Evolutionary conservation across 2,329 filamentous ascomycete species (phyloP).

Genomic region (Dactylellina parvicollis): DNA sequence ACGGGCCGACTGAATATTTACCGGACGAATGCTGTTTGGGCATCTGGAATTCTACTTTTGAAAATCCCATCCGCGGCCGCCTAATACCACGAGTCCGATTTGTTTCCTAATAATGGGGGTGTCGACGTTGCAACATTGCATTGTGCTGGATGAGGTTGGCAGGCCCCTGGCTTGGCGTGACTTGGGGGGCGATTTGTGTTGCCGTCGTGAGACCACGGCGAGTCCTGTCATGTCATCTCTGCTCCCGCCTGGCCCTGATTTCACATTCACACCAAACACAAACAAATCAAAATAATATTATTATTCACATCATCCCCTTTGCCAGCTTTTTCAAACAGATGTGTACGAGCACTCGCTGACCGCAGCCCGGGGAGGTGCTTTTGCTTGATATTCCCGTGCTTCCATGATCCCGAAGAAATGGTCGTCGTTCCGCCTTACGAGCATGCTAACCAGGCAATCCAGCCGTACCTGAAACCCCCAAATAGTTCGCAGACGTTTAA

Average conservation of each 20-base stretch:
- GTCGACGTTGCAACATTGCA: conserved; percentile 12
- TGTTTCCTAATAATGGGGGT: background rate
- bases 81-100: conserved; percentile 3
- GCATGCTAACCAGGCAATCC: conserved; percentile 15
- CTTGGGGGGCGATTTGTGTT: conserved; percentile 31
- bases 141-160: conserved; percentile 15
- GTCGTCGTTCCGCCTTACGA: conserved; percentile 25
- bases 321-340: too few relatives aligned
- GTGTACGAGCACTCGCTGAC: too few relatives aligned
- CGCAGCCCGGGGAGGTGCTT: too few relatives aligned
- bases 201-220: conserved; percentile 41
- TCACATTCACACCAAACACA: conserved; percentile 22
- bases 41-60: conserved; percentile 14
- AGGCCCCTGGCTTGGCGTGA: conserved; percentile 29
- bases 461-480: conserved; percentile 52
- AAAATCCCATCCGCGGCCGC: conserved; percentile 14
- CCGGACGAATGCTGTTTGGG: conserved; percentile 34
- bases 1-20: conserved; percentile 15
- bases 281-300: conserved; percentile 8
- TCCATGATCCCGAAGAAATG: too few relatives aligned
- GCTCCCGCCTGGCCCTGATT: background rate
- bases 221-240: conserved; percentile 33
- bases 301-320: background rate
- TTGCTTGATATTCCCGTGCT: too few relatives aligned
- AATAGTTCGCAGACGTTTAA: conserved; percentile 46